phyloP scores from a whole-genome alignment of 106 monocot species.

The Posidonia australis region DNA sequence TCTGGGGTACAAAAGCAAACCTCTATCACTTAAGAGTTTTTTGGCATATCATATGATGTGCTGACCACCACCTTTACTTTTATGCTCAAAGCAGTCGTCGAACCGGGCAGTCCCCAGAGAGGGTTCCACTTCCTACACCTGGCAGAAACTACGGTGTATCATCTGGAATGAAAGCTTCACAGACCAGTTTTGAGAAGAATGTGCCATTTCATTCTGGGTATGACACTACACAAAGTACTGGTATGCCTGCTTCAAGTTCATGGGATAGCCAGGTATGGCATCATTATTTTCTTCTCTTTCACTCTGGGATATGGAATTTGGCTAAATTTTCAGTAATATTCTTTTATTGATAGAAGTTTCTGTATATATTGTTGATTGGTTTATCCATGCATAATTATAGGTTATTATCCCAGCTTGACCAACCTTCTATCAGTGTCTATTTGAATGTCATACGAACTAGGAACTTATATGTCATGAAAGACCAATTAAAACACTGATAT shows the following conservation, averaged over 20 bases:
- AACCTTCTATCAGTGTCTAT: too few species aligned
- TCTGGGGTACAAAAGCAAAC: constrained; percentile 33
- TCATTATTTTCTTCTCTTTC: too few species aligned
- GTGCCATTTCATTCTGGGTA: not conserved
- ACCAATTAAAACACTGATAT: too few species aligned
- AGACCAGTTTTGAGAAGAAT: not conserved
- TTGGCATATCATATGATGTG: not conserved
- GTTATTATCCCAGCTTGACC: too few species aligned
- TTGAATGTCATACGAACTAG: too few species aligned
- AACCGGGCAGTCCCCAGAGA: constrained; percentile 33
- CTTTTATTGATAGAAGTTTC: not conserved
- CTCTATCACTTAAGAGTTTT: not conserved
- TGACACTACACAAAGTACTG: not conserved
- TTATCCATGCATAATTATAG: too few species aligned
- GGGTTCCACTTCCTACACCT: constrained; percentile 40
- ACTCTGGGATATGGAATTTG: not conserved
- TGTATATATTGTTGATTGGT: too few species aligned
- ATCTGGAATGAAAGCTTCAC: not conserved
- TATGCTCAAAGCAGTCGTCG: not conserved
- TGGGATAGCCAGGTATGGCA: not conserved
- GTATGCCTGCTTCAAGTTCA: not conserved
- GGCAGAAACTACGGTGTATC: constrained; percentile 10
- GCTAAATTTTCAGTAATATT: not conserved
- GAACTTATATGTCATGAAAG: too few species aligned
- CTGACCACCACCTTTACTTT: not conserved